Evolutionary conservation across 2,329 filamentous ascomycete species (phyloP), one percentile per base, ranked within the genome.

Genomic region (Colletotrichum chlorophyti): DNA sequence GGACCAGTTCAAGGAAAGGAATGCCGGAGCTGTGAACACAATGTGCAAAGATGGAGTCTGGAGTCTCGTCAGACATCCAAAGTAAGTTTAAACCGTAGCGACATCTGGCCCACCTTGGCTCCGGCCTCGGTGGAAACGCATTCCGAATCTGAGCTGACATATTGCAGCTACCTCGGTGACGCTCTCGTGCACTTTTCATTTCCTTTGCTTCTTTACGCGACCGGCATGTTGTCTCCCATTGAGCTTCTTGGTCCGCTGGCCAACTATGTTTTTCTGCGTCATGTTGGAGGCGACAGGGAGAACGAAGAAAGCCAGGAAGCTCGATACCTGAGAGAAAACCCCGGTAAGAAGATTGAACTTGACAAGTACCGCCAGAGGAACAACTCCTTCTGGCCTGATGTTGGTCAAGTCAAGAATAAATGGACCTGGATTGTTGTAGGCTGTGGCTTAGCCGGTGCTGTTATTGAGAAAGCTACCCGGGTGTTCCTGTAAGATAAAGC

Each of bases 1-100:
- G 12, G 78, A 79, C 37, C 66, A 74, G 24, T 82, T 83, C 67
- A 79, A 79, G 62, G 71, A 72, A 40, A 4, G 8, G 4, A 7
- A 38, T 14, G 12, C 6, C 10, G 11, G 15, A 19, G 7, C 17
- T 4, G 69, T 76, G 27, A 72, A 73, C 7, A 21, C 3, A 8
- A 21, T 37, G 21, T 38, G 42, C 42, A 76, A 79, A 9, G 76
- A 82, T n/a, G 83, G 83, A 12, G 83, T 87, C 23, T 86, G 83
- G 82, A 83, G 81, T 61, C 76, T 86, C 31, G 82, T 86, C 19
- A 72, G 84, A 45, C 83, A 86, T 70, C 84, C 84, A 0, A 86
- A 86, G 82, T 85, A 74, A 68, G 80, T 73, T 17, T 24, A 15
- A n/a, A 14, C 21, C 9, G 29, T 15, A n/a, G 17, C 40, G 9